Percentiles rank a stretch among this genome's conserved stretches.
Evolutionary conservation across 2,329 filamentous ascomycete species (phyloP).

Genomic region (Pseudohalonectria lignicola): DNA sequence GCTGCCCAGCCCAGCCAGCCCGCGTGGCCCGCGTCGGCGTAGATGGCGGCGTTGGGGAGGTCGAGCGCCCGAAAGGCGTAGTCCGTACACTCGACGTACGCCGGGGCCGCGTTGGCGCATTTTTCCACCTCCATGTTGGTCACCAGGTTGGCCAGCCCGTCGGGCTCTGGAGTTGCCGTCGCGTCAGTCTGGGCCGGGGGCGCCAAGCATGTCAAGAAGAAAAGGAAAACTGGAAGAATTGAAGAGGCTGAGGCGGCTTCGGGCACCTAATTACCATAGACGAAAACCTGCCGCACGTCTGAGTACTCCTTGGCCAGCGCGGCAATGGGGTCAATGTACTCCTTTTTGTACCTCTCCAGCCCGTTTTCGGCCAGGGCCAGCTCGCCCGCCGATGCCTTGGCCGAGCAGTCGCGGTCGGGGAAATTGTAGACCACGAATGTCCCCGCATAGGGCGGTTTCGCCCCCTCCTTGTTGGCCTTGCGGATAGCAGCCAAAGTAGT

Average conservation of each 20-base stretch:
- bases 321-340: background rate
- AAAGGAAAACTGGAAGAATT: too few relatives aligned
- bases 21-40: background rate
- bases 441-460: slow-evolving; percentile 15
- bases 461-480: slow-evolving; percentile 10
- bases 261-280: background rate
- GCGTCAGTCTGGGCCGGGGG: too few relatives aligned
- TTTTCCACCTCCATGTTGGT: slow-evolving; percentile 4
- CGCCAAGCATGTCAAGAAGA: too few relatives aligned
- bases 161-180: background rate
- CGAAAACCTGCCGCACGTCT: background rate
- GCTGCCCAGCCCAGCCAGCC: background rate
- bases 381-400: background rate
- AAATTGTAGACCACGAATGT: background rate
- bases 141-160: background rate
- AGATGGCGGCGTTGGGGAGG: background rate
- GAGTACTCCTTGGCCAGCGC: background rate
- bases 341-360: background rate
- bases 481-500: slow-evolving; percentile 15
- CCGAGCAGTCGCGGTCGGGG: background rate
- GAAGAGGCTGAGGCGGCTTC: too few relatives aligned
- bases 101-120: background rate
- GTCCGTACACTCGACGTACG: background rate
- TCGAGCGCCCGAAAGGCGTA: background rate
- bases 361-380: background rate